Conservation (phyloP, 495 filamentous ascomycete genomes). For the Penicillium flavigenum region DNA sequence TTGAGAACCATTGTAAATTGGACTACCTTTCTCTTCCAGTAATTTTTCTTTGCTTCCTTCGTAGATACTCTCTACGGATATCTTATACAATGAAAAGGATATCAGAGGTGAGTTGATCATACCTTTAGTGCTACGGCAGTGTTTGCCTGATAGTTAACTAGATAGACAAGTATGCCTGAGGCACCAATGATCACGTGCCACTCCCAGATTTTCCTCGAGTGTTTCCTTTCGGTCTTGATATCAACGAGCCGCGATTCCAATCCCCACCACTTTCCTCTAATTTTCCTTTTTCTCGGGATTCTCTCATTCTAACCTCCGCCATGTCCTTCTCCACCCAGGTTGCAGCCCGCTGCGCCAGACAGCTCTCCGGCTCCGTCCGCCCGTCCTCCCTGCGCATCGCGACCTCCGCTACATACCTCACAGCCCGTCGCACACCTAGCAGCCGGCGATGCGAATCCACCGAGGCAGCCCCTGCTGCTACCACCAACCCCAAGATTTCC, state of each 20-base stretch:
- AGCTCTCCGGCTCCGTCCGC: constrained; percentile 46
- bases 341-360: constrained; percentile 49
- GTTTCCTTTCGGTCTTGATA: constrained; percentile 25
- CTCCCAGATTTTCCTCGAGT: constrained; percentile 42
- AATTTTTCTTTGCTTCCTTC: neutral
- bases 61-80: neutral
- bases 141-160: constrained; percentile 7
- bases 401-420: constrained; percentile 42
- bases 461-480: constrained; percentile 57
- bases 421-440: constrained; percentile 41
- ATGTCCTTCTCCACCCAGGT: constrained; percentile 47
- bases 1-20: constrained; percentile 15
- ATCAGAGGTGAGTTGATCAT: neutral
- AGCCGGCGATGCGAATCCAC: constrained; percentile 50
- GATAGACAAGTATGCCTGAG: neutral
- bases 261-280: constrained; percentile 15
- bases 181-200: constrained; percentile 31
- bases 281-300: constrained; percentile 16
- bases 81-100: neutral
- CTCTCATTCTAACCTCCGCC: constrained; percentile 16
- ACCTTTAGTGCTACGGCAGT: neutral
- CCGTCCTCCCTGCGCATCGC: constrained; percentile 47
- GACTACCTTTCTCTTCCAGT: constrained; percentile 15
- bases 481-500: constrained; percentile 79
- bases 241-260: constrained; percentile 15